Conservation (phyloP, 2,329 filamentous ascomycete species). For the Xylaria multiplex region DNA sequence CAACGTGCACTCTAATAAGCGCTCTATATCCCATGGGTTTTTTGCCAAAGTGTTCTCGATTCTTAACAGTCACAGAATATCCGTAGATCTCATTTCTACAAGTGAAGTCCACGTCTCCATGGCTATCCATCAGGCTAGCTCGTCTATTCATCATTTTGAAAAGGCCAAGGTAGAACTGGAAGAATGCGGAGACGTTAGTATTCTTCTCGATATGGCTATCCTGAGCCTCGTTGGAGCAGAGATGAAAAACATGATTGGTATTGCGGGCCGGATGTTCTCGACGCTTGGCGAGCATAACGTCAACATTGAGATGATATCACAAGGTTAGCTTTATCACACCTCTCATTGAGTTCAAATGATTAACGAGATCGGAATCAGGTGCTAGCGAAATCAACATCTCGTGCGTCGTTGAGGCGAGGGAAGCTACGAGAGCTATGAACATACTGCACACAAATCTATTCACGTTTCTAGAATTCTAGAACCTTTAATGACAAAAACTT, state of each 20-base stretch:
- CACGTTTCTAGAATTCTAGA: conserved; percentile 93
- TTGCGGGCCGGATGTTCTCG: conserved; percentile 93
- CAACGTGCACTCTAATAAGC: conserved; percentile 97
- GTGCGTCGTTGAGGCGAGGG: conserved; percentile 91
- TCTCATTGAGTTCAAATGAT: background rate
- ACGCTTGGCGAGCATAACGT: conserved; percentile 92
- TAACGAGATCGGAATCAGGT: conserved; percentile 60
- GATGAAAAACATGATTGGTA: conserved; percentile 97
- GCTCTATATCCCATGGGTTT: conserved; percentile 95
- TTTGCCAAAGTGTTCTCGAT: conserved; percentile 94
- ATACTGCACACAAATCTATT: conserved; percentile 97
- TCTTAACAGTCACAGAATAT: conserved; percentile 85
- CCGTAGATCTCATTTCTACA: conserved; percentile 95
- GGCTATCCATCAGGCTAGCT: conserved; percentile 86
- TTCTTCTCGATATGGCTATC: conserved; percentile 93
- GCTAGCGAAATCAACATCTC: conserved; percentile 99
- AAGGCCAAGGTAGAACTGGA: conserved; percentile 76
- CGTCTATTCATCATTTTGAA: conserved; percentile 70
- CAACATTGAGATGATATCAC: conserved; percentile 99
- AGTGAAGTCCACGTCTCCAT: conserved; percentile 98
- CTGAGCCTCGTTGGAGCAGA: conserved; percentile 93
- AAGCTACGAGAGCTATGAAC: conserved; percentile 93
- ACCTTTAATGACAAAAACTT: conserved; percentile 49
- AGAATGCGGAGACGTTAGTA: conserved; percentile 87
- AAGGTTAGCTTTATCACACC: conserved; percentile 69